Evolutionary conservation across 768 basidiomycete species (phyloP).

Genomic region (Amanita fuliginea): DNA sequence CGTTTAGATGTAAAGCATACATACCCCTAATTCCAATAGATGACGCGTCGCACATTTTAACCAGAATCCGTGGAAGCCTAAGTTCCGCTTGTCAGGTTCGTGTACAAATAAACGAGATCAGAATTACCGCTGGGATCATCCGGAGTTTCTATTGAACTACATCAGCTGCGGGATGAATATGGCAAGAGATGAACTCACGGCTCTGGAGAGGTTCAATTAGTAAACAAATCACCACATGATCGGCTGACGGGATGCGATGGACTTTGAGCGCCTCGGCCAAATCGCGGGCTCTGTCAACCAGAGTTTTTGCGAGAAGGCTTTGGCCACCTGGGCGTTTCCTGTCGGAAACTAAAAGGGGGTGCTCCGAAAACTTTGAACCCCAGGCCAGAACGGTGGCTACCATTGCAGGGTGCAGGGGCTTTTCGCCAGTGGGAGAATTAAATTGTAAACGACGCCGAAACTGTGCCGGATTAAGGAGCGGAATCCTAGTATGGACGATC

Average conservation of each 20-base stretch:
- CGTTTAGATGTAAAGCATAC: constrained; percentile 16
- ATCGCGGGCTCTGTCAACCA: constrained; percentile 76
- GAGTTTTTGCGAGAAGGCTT: constrained; percentile 64
- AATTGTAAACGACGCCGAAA: constrained; percentile 66
- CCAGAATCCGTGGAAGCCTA: constrained; percentile 85
- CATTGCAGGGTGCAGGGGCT: constrained; percentile 56
- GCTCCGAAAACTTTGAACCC: constrained; percentile 92
- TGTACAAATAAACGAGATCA: constrained; percentile 7
- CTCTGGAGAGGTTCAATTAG: constrained; percentile 79
- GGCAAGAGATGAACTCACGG: constrained; percentile 45
- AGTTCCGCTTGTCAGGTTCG: constrained; percentile 11
- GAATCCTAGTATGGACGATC: constrained; percentile 80
- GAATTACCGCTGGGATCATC: constrained; percentile 55
- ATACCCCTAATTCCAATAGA: constrained; percentile 63
- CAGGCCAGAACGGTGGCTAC: constrained; percentile 84
- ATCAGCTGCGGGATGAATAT: constrained; percentile 8
- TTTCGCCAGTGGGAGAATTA: constrained; percentile 23
- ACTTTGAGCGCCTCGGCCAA: constrained; percentile 82
- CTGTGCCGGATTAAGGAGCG: constrained; percentile 74
- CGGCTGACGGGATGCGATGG: constrained; percentile 65
- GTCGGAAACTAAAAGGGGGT: constrained; percentile 73
- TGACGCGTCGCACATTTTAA: constrained; percentile 68
- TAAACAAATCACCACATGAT: constrained; percentile 75
- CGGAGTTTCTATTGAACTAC: constrained; percentile 45
- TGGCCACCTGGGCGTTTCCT: constrained; percentile 58